Conservation (phyloP, 2,329 filamentous ascomycete genomes). For the Talaromyces verruculosus region DNA sequence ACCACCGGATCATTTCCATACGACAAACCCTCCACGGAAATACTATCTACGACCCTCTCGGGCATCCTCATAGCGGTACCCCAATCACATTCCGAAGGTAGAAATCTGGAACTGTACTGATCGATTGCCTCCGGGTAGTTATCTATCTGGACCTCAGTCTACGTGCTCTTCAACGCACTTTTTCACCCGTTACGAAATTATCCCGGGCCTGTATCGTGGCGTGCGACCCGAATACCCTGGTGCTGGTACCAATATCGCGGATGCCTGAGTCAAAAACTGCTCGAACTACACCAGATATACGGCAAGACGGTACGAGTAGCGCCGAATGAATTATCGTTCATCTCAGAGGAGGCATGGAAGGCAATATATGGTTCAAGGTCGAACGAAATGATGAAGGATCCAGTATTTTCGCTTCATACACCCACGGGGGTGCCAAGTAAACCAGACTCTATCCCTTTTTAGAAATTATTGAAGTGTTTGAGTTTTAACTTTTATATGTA, state of each 20-base stretch:
- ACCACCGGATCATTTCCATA: neutral
- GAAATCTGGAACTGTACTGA: neutral
- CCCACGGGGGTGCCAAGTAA: constrained; percentile 7
- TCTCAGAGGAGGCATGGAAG: constrained; percentile 30
- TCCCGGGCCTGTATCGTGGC: neutral
- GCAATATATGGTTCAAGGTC: constrained; percentile 29
- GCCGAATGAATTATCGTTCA: constrained; percentile 33
- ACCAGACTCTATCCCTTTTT: neutral
- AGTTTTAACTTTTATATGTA: neutral
- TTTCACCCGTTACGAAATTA: neutral
- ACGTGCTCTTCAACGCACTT: neutral
- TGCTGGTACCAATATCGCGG: neutral
- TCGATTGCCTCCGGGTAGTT: neutral
- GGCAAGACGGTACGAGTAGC: constrained; percentile 28
- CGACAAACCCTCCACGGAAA: neutral
- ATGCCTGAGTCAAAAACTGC: neutral
- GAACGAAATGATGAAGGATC: constrained; percentile 28
- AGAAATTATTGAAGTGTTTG: neutral
- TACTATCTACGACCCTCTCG: neutral
- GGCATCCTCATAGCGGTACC: neutral
- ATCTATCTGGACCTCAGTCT: neutral
- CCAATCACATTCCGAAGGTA: neutral
- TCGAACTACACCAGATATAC: neutral
- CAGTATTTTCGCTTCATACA: constrained; percentile 22
- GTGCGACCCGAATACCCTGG: neutral